Base-by-base conservation (phyloP, 225 moss, liverwort and hornwort genomes). In the Pleurozium schreberi region DNA sequence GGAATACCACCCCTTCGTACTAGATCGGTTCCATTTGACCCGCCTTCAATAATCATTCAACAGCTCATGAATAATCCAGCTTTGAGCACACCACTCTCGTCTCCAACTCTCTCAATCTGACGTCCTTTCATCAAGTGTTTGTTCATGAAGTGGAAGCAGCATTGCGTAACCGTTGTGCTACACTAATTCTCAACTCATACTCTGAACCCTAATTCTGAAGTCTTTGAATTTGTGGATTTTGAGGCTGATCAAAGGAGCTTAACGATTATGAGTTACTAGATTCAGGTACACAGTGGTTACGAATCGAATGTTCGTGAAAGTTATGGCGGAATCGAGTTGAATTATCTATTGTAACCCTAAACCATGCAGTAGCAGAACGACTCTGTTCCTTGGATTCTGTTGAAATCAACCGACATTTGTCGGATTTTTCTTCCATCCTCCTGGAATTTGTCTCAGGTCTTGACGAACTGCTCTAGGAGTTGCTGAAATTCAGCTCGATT, bases 41-140 rank as follows among this genome's bases (percentile, higher is more conserved):
- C 52, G 49, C 82, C 47, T 61, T 85, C 85, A 92, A 81, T 90
- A 75, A n/a, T n/a, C n/a, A n/a, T n/a, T n/a, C n/a, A n/a, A 90
- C 5, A 60, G 26, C 87, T 86, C 58, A 40, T 64, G 69, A 89
- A 71, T 79, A 58, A 83, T 63, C 52, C 50, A 60, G 69, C 49
- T 68, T 47, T 80, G 69, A 87, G 80, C 80, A 47, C 45, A 38
- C 34, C 42, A 20, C 45, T 10, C 47, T 10, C n/a, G 10, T 55
- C 67, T 68, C 45, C 17, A 14, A n/a, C n/a, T n/a, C 79, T 87
- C 58, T 59, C 87, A 18, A 12, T 79, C 40, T 42, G 42, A 30
- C 42, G 17, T 67, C 67, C 4, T 52, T 52, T 26, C 18, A 83
- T 38, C 65, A 50, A 83, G 76, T 62, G 64, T 31, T 64, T 62